phyloP scores from a whole-genome alignment of 208 protist species.

The Acanthamoeba culbertsoni region DNA sequence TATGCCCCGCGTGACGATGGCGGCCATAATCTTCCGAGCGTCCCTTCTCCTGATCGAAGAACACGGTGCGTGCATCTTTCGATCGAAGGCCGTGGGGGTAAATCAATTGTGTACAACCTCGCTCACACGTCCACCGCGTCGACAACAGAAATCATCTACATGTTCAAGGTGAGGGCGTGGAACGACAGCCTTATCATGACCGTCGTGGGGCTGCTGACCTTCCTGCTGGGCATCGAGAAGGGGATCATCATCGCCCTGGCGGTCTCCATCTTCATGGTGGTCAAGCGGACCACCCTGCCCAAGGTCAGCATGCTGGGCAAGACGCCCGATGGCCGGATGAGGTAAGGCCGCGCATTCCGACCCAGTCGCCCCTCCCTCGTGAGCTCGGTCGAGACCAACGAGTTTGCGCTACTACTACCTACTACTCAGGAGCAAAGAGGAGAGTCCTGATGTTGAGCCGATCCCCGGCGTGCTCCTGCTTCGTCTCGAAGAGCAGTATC shows the following conservation, averaged over 20 bases:
- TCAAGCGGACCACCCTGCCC: slow-evolving; percentile 66
- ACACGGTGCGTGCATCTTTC: too few species aligned
- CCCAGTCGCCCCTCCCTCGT: too few species aligned
- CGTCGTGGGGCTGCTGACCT: slow-evolving; percentile 54
- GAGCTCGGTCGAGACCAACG: too few species aligned
- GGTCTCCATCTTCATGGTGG: slow-evolving; percentile 63
- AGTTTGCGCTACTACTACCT: too few species aligned
- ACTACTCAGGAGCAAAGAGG: not conserved
- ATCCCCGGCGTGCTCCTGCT: not conserved
- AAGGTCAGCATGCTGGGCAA: slow-evolving; percentile 54
- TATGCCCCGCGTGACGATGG: not conserved
- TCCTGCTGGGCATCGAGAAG: slow-evolving; percentile 63
- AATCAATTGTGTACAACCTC: not conserved
- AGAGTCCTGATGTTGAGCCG: not conserved
- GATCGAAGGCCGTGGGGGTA: too few species aligned
- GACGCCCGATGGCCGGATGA: not conserved
- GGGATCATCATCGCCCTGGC: slow-evolving; percentile 67
- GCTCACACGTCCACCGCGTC: too few species aligned
- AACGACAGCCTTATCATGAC: slow-evolving; percentile 45
- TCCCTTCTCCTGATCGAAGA: not conserved
- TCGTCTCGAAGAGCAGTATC: not conserved
- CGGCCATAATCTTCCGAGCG: not conserved
- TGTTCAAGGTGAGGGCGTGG: slow-evolving; percentile 24
- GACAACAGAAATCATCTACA: not conserved
- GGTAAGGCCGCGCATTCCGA: too few species aligned